Evolutionary conservation across 139 green algal species (phyloP), one percentile per base, ranked within the genome.

Genomic region (Coccomyxa sp.): DNA sequence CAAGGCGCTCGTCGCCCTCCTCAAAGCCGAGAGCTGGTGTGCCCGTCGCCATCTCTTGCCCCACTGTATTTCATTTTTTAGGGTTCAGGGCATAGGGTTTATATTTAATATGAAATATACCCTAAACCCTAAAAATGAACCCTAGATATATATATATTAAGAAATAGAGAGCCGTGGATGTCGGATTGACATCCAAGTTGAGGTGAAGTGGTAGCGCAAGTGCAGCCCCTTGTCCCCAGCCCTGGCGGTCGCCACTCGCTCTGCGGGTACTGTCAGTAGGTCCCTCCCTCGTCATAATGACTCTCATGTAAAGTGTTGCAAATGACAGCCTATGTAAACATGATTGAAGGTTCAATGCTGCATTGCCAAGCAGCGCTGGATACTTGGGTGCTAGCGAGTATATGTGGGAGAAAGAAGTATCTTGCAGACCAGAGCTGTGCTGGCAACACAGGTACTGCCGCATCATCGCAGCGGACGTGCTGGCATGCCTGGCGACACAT

Each of bases 401-500:
- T 25, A 30, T 38, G 32, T n/a, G 31, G 77, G 16, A 28, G 32
- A n/a, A 28, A 11, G 12, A 1, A 38, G 13, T 0, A 71, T 12
- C 21, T 74, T n/a, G 21, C 28, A 13, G 21, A 28, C 0, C 30
- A 13, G 57, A 13, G 13, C 32, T 15, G 12, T 58, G 14, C 58
- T 38, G 63, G 23, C 23, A 51, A 28, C 25, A 77, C 82, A 86
- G 82, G 82, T 86, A 86, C 66, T 86, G 82, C 77, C 60, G 82
- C 25, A 86, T 82, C 59, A 63, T 86, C 38, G 82, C 82, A 28
- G 82, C 82, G n/a, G 77, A 86, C 59, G 23, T 86, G 63, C 63
- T 86, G 63, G 77, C 66, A 25, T 51, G 77, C 25, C 32, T 86
- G 63, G 58, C 77, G 16, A 82, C 76, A 58, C 77, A 82, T 25